Evolutionary conservation across 2,329 filamentous ascomycete species (phyloP), one percentile per base, ranked within the genome.

Genomic region (Colletotrichum gloeosporioides): DNA sequence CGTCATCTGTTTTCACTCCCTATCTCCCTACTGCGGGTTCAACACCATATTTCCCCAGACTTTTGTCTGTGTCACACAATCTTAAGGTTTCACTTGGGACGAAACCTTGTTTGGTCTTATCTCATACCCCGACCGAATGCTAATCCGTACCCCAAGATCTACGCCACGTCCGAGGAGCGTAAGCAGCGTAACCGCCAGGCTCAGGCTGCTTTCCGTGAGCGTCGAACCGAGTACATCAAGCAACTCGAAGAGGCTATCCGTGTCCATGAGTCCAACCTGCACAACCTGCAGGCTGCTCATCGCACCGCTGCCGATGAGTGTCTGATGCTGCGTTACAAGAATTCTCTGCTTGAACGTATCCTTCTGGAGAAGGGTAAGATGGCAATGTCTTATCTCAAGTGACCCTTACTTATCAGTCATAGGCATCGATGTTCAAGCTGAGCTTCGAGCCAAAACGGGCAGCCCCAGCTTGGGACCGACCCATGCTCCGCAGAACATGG

Each of bases 221-320:
- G 97, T 79, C 93, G 97, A 75, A 99, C 96, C 71, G 97, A 99
- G 88, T 99, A 99, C 86, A 99, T 99, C 88, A 99, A 99, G 88
- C 97, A 99, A 86, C 91, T 99, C 31, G 97, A 99, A 87, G 95
- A 96, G 81, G 98, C 96, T 72, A 99, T 99, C 86, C 96, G 97
- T 82, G 95, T 97, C 80, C 96, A 99, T 89, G 97, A 99, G 87
- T 95, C 98, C 81, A 96, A 95, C 81, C 90, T 99, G 73, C 95
- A 98, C 81, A 98, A 93, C 82, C 90, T 99, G 76, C 97, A 99
- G 86, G 95, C 96, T 82, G 98, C 96, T 79, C 97, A 99, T 83
- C 95, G 97, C 81, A 96, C 93, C 82, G 97, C 97, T 74, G 96
- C 96, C 74, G 97, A 99, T 85, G 97, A 99, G 86, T 99, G 97